Evolutionary conservation across 257 asterid species (phyloP).

Genomic region (Jaltomata sinuosa): DNA sequence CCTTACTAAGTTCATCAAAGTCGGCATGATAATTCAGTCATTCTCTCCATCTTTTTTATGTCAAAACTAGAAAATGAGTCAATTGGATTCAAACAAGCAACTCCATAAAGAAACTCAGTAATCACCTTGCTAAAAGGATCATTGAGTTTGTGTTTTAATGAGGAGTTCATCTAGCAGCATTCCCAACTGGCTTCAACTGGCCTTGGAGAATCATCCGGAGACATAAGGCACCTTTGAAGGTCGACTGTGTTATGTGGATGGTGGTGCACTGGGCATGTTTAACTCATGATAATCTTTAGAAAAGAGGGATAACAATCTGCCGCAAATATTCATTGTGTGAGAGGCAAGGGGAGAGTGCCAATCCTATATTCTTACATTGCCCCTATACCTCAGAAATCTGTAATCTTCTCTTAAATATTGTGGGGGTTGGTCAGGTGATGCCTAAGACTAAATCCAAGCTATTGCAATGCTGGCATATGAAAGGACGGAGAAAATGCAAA

Average conservation of each 20-base stretch:
- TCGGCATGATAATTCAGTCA: too few species aligned
- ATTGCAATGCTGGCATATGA: neutral
- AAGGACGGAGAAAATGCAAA: neutral
- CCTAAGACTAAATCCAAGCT: neutral
- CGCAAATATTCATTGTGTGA: neutral
- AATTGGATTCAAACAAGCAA: too few species aligned
- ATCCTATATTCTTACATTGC: neutral
- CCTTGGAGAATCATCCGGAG: neutral
- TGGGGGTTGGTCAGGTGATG: neutral
- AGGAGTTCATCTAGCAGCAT: neutral
- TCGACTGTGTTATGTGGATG: neutral
- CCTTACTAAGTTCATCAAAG: too few species aligned
- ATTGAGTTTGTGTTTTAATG: too few species aligned
- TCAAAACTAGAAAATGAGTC: too few species aligned
- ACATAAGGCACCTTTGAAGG: neutral
- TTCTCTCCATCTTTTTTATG: too few species aligned
- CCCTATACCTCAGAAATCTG: neutral
- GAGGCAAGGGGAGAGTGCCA: neutral
- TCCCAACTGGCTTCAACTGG: neutral
- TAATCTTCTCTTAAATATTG: neutral
- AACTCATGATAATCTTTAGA: neutral
- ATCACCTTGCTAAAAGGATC: too few species aligned
- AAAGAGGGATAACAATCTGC: neutral
- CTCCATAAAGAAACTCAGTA: too few species aligned
- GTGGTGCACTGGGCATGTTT: neutral